A percentile compares a stretch with the other conserved stretches of the same genome.
phyloP scores from a whole-genome alignment of 2,329 filamentous ascomycete genomes.

The Didymella sp. region DNA sequence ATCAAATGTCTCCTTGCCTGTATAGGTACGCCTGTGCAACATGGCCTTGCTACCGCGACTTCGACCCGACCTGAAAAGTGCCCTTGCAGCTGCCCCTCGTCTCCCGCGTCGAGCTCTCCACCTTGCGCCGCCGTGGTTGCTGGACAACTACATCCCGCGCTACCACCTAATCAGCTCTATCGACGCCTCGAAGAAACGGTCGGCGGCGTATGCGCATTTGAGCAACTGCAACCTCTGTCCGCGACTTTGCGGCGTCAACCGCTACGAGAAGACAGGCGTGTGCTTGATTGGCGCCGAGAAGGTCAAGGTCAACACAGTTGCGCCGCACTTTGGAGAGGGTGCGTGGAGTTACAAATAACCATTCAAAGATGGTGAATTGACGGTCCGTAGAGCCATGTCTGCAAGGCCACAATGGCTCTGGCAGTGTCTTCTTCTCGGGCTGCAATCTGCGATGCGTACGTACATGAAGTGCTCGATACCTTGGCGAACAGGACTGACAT shows the following conservation, averaged over 20 bases:
- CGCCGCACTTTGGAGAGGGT: slow-evolving; percentile 80
- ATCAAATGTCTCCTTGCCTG: slow-evolving; percentile 9
- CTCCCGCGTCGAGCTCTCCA: slow-evolving; percentile 50
- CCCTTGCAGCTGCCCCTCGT: not conserved
- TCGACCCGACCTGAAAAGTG: slow-evolving; percentile 17
- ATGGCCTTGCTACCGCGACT: slow-evolving; percentile 23
- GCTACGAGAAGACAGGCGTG: slow-evolving; percentile 78
- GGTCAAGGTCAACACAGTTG: slow-evolving; percentile 82
- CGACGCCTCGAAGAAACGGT: slow-evolving; percentile 76
- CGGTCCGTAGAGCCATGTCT: slow-evolving; percentile 71
- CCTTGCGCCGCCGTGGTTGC: slow-evolving; percentile 70
- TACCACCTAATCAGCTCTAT: slow-evolving; percentile 72
- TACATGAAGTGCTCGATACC: not conserved
- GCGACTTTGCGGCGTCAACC: slow-evolving; percentile 77
- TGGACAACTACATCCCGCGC: slow-evolving; percentile 75
- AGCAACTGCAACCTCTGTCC: slow-evolving; percentile 83
- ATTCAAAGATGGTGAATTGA: slow-evolving; percentile 2
- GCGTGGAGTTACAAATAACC: not conserved
- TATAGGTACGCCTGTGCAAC: no score
- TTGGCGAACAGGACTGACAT: not conserved
- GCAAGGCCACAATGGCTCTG: slow-evolving; percentile 80
- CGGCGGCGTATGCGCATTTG: slow-evolving; percentile 75
- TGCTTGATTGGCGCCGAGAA: slow-evolving; percentile 77
- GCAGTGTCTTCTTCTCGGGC: slow-evolving; percentile 81
- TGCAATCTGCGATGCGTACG: slow-evolving; percentile 72